phyloP scores from a whole-genome alignment of 345 rosid genomes.

The Stellera chamaejasme region DNA sequence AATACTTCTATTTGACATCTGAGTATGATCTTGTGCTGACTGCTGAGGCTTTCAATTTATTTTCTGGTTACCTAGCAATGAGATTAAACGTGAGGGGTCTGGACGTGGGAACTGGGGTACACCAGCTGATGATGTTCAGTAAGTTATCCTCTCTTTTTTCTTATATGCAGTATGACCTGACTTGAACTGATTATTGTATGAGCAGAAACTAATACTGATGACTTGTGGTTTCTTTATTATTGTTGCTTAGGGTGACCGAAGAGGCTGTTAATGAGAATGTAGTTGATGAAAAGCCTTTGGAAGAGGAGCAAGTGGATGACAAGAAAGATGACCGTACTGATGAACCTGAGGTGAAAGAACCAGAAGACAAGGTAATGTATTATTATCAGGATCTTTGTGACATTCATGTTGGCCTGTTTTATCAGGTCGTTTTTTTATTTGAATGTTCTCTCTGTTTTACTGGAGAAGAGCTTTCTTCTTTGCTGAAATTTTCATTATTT shows the following conservation, averaged over 20 bases:
- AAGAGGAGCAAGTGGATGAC: slow-evolving; percentile 49
- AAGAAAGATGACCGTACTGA: slow-evolving; percentile 27
- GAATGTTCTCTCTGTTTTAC: neutral
- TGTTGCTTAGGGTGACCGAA: slow-evolving; percentile 44
- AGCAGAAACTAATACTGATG: neutral
- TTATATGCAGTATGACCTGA: neutral
- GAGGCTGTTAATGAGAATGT: slow-evolving; percentile 47
- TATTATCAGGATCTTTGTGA: too few species aligned
- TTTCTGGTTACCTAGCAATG: slow-evolving; percentile 35
- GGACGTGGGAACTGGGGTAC: slow-evolving; percentile 97
- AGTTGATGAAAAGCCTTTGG: slow-evolving; percentile 51
- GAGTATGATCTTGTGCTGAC: neutral
- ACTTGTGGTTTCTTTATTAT: neutral
- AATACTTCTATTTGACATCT: neutral
- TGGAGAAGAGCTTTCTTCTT: neutral
- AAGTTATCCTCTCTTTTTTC: slow-evolving; percentile 18
- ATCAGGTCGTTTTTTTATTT: neutral
- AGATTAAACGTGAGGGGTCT: slow-evolving; percentile 75
- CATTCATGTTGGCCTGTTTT: neutral
- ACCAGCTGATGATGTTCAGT: slow-evolving; percentile 66
- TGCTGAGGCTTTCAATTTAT: neutral
- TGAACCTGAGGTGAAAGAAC: slow-evolving; percentile 34
- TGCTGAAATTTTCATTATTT: neutral
- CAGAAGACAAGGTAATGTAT: slow-evolving; percentile 50
- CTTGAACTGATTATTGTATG: too few species aligned